Conservation (phyloP, 2,329 filamentous ascomycete genomes). For the Fusarium napiforme region DNA sequence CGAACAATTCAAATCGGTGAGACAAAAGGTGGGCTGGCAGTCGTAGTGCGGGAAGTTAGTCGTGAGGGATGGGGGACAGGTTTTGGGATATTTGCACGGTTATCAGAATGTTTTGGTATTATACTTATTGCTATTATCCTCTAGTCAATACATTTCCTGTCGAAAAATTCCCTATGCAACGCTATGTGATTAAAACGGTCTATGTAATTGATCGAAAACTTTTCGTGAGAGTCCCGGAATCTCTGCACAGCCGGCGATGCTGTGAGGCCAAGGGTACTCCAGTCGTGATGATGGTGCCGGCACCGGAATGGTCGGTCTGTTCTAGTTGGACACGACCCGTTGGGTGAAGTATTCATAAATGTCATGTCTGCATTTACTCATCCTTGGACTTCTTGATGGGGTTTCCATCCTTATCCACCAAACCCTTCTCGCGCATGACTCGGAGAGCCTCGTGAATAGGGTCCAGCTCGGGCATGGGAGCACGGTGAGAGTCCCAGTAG, state of each 20-base stretch:
- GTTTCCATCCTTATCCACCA: slow-evolving; percentile 57
- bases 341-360: neutral
- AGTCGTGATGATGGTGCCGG: slow-evolving; percentile 31
- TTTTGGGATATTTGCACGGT: slow-evolving; percentile 45
- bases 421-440: slow-evolving; percentile 57
- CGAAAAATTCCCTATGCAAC: slow-evolving; percentile 26
- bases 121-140: slow-evolving; percentile 46
- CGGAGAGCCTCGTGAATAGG: slow-evolving; percentile 57
- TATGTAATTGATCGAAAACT: slow-evolving; percentile 27
- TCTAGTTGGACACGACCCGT: neutral
- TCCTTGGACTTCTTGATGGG: slow-evolving; percentile 49
- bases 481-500: slow-evolving; percentile 57
- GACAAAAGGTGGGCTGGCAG: neutral
- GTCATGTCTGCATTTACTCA: slow-evolving; percentile 32
- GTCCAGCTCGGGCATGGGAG: slow-evolving; percentile 56
- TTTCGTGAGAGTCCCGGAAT: slow-evolving; percentile 29
- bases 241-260: slow-evolving; percentile 6
- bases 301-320: slow-evolving; percentile 29
- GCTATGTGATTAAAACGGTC: slow-evolving; percentile 38
- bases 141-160: slow-evolving; percentile 46
- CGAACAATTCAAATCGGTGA: neutral
- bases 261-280: slow-evolving; percentile 16
- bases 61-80: slow-evolving; percentile 40
- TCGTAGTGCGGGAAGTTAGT: neutral
- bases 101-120: slow-evolving; percentile 44